Percentiles rank a stretch among this genome's conserved stretches.
phyloP scores from a whole-genome alignment of 441 rosid species.

The Adansonia gregorii region DNA sequence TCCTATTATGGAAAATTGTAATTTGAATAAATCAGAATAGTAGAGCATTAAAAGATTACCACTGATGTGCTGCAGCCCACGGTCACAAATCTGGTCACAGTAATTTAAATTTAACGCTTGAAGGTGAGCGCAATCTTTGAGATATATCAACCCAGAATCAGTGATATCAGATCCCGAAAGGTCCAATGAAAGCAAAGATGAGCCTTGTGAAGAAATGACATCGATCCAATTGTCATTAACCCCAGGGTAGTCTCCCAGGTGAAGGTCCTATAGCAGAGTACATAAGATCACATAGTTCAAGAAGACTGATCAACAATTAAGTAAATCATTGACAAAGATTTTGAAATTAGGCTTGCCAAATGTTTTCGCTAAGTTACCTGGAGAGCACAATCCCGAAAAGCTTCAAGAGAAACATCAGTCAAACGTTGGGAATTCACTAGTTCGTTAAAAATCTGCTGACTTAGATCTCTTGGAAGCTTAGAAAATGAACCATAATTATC shows the following conservation, averaged over 20 bases:
- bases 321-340: neutral
- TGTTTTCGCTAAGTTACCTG: constrained; percentile 54
- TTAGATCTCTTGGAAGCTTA: constrained; percentile 82
- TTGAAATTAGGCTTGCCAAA: constrained; percentile 5
- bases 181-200: constrained; percentile 85
- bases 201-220: constrained; percentile 82
- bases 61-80: constrained; percentile 56
- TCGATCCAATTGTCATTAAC: constrained; percentile 86
- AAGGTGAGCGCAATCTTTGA: constrained; percentile 64
- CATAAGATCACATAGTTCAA: constrained; percentile 18
- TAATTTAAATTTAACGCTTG: constrained; percentile 63
- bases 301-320: constrained; percentile 5
- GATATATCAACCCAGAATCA: constrained; percentile 61
- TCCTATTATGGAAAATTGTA: neutral
- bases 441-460: constrained; percentile 86
- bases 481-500: constrained; percentile 58
- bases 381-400: constrained; percentile 86
- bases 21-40: neutral
- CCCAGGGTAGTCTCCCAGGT: constrained; percentile 73
- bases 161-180: constrained; percentile 79
- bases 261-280: constrained; percentile 59
- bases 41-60: constrained; percentile 47
- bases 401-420: constrained; percentile 54
- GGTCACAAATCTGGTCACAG: constrained; percentile 72
- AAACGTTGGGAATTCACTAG: constrained; percentile 55